Evolutionary conservation across 805 yeast genomes (phyloP).

Genomic region (Sugiyamaella floridensis): DNA sequence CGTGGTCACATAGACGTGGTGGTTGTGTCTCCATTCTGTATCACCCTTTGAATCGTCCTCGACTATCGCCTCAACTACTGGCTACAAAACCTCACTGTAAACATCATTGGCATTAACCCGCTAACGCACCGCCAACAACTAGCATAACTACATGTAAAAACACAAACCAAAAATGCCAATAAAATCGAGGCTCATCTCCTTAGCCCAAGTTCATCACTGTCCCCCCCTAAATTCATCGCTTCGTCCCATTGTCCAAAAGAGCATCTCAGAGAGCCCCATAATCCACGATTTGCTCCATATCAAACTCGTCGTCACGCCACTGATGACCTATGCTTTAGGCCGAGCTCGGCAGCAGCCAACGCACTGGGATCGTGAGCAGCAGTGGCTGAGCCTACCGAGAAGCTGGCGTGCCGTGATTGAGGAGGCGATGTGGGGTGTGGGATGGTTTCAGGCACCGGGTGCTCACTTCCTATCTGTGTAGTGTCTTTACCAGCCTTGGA

Average conservation of each 20-base stretch:
- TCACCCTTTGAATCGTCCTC: too few relatives aligned
- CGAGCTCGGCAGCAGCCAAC: slow-evolving; percentile 3
- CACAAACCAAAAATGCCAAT: background rate
- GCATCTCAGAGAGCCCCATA: background rate
- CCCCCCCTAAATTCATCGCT: too few relatives aligned
- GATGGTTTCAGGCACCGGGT: slow-evolving; percentile 19
- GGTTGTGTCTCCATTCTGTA: too few relatives aligned
- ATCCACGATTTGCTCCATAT: too few relatives aligned
- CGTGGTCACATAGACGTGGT: too few relatives aligned
- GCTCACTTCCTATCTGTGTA: slow-evolving; percentile 28
- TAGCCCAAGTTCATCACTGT: too few relatives aligned
- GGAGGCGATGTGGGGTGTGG: slow-evolving; percentile 16
- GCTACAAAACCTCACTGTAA: too few relatives aligned
- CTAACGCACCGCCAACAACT: background rate
- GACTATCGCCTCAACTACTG: too few relatives aligned
- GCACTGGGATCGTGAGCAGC: slow-evolving; percentile 4
- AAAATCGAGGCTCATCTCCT: too few relatives aligned
- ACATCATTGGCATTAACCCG: too few relatives aligned
- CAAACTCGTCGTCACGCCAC: background rate
- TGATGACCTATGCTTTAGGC: background rate
- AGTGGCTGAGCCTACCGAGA: slow-evolving; percentile 7
- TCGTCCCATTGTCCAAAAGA: too few relatives aligned
- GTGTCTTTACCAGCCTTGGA: slow-evolving; percentile 36
- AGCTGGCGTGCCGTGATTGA: slow-evolving; percentile 10
- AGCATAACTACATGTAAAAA: background rate